phyloP scores from a whole-genome alignment of 2,329 filamentous ascomycete species.

The Claviceps monticola region DNA sequence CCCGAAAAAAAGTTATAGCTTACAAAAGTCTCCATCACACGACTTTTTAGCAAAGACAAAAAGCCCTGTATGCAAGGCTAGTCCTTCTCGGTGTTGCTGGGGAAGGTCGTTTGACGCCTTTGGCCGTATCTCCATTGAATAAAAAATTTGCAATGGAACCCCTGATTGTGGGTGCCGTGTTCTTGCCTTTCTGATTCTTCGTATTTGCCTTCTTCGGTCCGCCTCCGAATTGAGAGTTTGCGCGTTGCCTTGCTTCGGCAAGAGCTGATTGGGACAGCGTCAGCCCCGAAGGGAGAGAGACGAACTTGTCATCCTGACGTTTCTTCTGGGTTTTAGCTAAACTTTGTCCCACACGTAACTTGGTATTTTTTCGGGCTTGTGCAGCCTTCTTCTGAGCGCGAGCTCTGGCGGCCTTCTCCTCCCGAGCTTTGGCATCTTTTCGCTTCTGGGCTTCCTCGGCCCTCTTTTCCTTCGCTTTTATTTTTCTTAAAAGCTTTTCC shows the following conservation, averaged over 20 bases:
- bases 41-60: background rate
- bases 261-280: background rate
- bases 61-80: background rate
- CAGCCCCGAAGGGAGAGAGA: background rate
- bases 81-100: background rate
- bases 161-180: background rate
- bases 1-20: too few species aligned
- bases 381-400: background rate
- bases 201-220: background rate
- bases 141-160: background rate
- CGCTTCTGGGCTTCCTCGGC: background rate
- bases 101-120: background rate
- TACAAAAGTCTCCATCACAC: too few species aligned
- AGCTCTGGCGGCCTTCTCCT: background rate
- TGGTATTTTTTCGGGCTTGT: background rate
- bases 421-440: background rate
- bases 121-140: background rate
- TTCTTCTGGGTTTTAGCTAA: too few species aligned
- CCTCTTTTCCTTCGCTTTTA: background rate
- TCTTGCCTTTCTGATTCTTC: background rate
- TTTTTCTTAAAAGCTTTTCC: background rate
- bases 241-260: background rate
- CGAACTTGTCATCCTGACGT: background rate
- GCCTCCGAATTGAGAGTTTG: background rate
- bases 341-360: background rate